These are phyloP conservation scores for Lentinula edodes DNA, from an alignment of 768 basidiomycete species.

Conservation along the genomic window DNA sequence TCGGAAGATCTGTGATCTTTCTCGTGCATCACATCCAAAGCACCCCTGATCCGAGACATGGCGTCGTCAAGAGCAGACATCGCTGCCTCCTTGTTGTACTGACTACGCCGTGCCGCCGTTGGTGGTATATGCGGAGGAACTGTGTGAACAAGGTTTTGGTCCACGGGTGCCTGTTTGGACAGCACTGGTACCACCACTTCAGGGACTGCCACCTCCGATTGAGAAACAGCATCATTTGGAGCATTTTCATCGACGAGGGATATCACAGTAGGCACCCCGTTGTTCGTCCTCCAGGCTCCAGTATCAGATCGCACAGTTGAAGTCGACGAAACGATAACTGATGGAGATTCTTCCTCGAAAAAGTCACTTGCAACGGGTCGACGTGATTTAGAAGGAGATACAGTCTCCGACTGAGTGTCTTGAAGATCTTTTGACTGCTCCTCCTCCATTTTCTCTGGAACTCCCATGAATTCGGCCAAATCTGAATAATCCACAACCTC, in stretches of 20 bases:
- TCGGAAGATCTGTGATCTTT: constrained; percentile 26
- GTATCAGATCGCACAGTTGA: constrained; percentile 23
- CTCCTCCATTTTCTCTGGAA: constrained; percentile 6
- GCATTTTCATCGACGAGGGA: neutral
- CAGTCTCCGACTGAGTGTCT: constrained; percentile 13
- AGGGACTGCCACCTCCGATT: neutral
- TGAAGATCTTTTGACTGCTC: constrained; percentile 15
- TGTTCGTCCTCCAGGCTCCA: constrained; percentile 40
- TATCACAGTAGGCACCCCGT: neutral
- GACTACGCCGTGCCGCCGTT: constrained; percentile 19
- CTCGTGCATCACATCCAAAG: constrained; percentile 63
- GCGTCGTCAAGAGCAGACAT: constrained; percentile 79
- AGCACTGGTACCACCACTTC: constrained; percentile 6
- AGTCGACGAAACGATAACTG: constrained; percentile 3
- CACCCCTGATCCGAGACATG: constrained; percentile 84
- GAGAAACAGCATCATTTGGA: neutral
- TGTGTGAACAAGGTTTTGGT: constrained; percentile 15
- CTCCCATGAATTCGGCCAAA: constrained; percentile 62
- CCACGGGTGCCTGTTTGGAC: constrained; percentile 3
- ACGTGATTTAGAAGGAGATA: constrained; percentile 12
- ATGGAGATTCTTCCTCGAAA: constrained; percentile 45
- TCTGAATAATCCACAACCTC: constrained; percentile 83
- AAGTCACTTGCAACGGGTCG: constrained; percentile 67
- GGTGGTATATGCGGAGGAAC: constrained; percentile 25
- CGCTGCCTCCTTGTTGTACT: constrained; percentile 45